Conservation (phyloP, 352 stramenopile species). For the Blastocystis sp. region DNA sequence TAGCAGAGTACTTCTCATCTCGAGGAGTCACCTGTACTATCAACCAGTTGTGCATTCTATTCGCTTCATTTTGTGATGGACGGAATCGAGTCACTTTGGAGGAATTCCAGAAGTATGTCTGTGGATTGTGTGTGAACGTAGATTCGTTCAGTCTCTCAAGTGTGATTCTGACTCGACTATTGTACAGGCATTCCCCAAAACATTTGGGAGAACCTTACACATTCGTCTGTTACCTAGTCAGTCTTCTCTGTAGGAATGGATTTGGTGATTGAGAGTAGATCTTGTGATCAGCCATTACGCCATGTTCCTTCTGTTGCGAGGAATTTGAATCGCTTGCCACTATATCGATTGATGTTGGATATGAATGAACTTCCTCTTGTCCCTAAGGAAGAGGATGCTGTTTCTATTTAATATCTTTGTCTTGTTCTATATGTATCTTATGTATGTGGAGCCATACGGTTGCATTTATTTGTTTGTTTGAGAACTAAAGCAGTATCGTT, state of each 20-base stretch:
- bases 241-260: neutral
- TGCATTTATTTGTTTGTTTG: slow-evolving; percentile 7
- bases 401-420: slow-evolving; percentile 6
- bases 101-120: neutral
- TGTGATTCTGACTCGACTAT: neutral
- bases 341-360: slow-evolving; percentile 27
- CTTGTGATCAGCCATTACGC: neutral
- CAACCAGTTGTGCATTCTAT: neutral
- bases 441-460: neutral
- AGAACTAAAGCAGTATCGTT: neutral
- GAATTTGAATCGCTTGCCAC: slow-evolving; percentile 14
- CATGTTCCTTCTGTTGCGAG: neutral
- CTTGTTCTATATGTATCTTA: slow-evolving; percentile 20
- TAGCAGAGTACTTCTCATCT: neutral
- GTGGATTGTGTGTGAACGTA: neutral
- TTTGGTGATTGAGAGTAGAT: neutral
- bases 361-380: neutral
- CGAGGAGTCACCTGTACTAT: neutral
- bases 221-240: neutral
- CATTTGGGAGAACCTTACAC: neutral
- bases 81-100: neutral
- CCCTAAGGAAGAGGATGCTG: neutral
- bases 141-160: neutral
- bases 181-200: slow-evolving; percentile 3
- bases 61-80: neutral